phyloP scores from a whole-genome alignment of 495 filamentous ascomycete species.

The Cercophora newfieldiana region DNA sequence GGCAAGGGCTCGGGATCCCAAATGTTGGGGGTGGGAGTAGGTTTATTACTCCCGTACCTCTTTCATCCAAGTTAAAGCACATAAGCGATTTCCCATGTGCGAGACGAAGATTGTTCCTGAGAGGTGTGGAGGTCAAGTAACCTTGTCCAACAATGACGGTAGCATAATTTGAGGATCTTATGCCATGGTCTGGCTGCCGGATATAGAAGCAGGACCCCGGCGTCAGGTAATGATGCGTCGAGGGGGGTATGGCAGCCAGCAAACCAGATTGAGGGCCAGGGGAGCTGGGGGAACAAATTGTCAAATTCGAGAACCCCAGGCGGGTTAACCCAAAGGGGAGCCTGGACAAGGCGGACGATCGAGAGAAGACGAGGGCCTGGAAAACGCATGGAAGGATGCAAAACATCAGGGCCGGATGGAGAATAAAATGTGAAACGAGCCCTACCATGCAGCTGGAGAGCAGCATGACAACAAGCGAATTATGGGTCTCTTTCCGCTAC shows the following conservation, averaged over 20 bases:
- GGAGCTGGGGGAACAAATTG: slow-evolving; percentile 32
- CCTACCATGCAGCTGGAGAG: slow-evolving; percentile 49
- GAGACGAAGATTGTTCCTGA: slow-evolving; percentile 53
- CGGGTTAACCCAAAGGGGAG: slow-evolving; percentile 44
- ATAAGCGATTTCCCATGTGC: slow-evolving; percentile 49
- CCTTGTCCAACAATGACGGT: slow-evolving; percentile 50
- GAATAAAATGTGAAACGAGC: slow-evolving; percentile 50
- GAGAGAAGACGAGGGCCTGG: slow-evolving; percentile 39
- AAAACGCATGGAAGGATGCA: slow-evolving; percentile 49
- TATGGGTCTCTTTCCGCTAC: slow-evolving; percentile 25
- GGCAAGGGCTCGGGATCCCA: slow-evolving; percentile 19
- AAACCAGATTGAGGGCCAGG: slow-evolving; percentile 39
- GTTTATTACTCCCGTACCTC: slow-evolving; percentile 40
- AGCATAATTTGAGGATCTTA: slow-evolving; percentile 60
- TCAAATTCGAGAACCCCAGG: slow-evolving; percentile 35
- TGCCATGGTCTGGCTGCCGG: slow-evolving; percentile 53
- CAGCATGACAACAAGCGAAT: slow-evolving; percentile 49
- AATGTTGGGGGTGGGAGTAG: slow-evolving; percentile 36
- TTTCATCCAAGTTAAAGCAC: slow-evolving; percentile 48
- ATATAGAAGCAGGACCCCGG: slow-evolving; percentile 52
- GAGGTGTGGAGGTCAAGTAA: slow-evolving; percentile 44
- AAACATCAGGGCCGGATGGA: slow-evolving; percentile 46
- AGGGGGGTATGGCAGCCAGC: slow-evolving; percentile 43
- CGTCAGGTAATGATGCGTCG: slow-evolving; percentile 51
- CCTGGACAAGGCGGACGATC: slow-evolving; percentile 29